phyloP scores from a whole-genome alignment of 2,329 filamentous ascomycete genomes.

The Zelopaecilomyces penicillatus region DNA sequence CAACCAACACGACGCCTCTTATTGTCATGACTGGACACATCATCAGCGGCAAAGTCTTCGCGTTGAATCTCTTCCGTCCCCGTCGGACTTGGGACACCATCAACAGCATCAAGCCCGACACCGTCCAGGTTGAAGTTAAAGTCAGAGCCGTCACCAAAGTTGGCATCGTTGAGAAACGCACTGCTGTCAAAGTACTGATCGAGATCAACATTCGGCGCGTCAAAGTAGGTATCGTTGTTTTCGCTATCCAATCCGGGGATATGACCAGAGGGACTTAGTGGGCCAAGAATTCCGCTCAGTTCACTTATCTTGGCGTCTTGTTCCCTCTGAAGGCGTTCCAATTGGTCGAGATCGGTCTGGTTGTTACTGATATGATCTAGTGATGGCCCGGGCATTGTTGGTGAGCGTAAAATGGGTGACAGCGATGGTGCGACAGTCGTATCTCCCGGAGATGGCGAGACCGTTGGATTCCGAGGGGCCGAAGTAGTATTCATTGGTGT shows the following conservation, averaged over 20 bases:
- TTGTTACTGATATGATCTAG: conserved; percentile 60
- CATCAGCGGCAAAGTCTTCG: conserved; percentile 28
- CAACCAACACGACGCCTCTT: conserved; percentile 32
- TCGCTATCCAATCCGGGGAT: conserved; percentile 61
- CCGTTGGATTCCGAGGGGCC: conserved; percentile 15
- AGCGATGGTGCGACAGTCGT: conserved; percentile 27
- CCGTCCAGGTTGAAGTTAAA: conserved; percentile 44
- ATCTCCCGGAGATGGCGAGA: conserved; percentile 18
- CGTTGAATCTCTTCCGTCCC: conserved; percentile 43
- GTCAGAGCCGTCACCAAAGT: conserved; percentile 38
- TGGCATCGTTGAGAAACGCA: conserved; percentile 28
- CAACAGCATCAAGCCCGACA: conserved; percentile 12
- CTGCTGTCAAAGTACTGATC: conserved; percentile 44
- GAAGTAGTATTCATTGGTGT: conserved; percentile 13
- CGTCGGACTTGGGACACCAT: conserved; percentile 33
- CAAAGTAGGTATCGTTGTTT: conserved; percentile 25
- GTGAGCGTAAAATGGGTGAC: conserved; percentile 41
- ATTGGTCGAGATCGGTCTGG: conserved; percentile 65
- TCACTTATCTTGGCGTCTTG: conserved; percentile 71
- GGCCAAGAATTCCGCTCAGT: conserved; percentile 65
- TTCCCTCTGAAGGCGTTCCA: conserved; percentile 70
- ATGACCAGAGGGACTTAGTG: conserved; percentile 69
- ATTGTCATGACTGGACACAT: conserved; percentile 17
- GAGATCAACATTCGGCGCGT: conserved; percentile 34
- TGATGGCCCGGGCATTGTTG: conserved; percentile 37